A percentile compares a stretch with the other conserved stretches of the same genome.
These are phyloP conservation scores for Suillus luteus DNA, from an alignment of 768 basidiomycete species.

Conservation along the genomic window DNA sequence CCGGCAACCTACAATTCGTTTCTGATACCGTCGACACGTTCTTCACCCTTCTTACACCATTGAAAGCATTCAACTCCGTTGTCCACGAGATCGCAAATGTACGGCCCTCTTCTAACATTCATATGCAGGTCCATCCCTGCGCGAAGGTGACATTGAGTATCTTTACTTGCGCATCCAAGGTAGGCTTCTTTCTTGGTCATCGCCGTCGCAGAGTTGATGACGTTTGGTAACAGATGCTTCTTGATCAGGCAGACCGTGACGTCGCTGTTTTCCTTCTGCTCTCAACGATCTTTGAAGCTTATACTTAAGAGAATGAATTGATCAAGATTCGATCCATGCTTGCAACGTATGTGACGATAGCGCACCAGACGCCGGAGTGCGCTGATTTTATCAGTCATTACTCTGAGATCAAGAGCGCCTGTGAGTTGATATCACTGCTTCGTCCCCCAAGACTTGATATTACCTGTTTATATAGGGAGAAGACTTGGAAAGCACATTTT, in stretches of 20 bases:
- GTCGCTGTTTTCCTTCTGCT: neutral
- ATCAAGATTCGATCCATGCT: neutral
- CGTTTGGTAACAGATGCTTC: neutral
- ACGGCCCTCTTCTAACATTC: neutral
- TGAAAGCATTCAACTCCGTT: neutral
- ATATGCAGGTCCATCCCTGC: neutral
- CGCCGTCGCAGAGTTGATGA: neutral
- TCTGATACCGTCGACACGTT: neutral
- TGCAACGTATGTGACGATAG: neutral
- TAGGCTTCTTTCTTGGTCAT: no score
- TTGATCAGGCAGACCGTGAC: neutral
- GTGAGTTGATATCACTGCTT: no score
- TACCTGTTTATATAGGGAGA: no score
- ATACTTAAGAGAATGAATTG: neutral
- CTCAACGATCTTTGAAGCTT: neutral
- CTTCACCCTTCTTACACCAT: neutral
- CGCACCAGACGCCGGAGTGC: conserved; percentile 23
- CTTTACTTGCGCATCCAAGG: no score
- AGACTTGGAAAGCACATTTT: no score
- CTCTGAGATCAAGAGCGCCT: no score
- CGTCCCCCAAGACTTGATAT: no score
- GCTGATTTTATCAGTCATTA: no score
- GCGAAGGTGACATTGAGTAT: neutral
- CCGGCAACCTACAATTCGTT: neutral
- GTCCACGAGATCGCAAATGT: neutral